Evolutionary conservation across 73 alveolate genomes (phyloP).

Genomic region (Uronychia setigera): DNA sequence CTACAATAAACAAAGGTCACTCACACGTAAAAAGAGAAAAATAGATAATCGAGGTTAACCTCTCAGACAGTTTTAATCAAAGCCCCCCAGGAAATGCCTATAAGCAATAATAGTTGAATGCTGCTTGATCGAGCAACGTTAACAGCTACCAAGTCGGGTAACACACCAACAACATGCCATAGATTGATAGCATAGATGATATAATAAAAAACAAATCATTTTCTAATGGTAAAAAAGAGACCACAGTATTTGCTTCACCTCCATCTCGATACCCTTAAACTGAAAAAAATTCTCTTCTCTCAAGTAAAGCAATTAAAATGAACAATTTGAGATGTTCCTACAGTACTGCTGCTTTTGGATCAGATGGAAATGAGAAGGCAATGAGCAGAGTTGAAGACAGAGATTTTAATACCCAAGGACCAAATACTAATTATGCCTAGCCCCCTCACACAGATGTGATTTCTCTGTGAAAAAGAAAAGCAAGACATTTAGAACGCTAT

Average conservation of each 20-base stretch:
- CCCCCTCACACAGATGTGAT: background rate
- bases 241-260: background rate
- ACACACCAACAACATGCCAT: background rate
- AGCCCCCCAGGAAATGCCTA: background rate
- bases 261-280: background rate
- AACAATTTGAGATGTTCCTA: background rate
- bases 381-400: too few species aligned
- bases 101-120: too few species aligned
- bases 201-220: background rate
- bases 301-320: background rate
- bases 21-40: too few species aligned
- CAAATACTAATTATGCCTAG: too few species aligned
- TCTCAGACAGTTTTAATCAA: background rate
- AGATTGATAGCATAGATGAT: background rate
- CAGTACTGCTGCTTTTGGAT: background rate
- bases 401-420: too few species aligned
- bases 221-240: background rate
- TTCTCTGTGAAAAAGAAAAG: too few species aligned
- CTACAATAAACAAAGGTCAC: too few species aligned
- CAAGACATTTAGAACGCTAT: too few species aligned
- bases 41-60: background rate
- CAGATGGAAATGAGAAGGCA: too few species aligned
- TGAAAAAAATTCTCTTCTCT: background rate
- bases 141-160: background rate
- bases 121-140: background rate